Percentiles rank a stretch among this genome's conserved stretches.
Evolutionary conservation across 225 moss, liverwort and hornwort species (phyloP).

Genomic region (Pseudoscleropodium purum): DNA sequence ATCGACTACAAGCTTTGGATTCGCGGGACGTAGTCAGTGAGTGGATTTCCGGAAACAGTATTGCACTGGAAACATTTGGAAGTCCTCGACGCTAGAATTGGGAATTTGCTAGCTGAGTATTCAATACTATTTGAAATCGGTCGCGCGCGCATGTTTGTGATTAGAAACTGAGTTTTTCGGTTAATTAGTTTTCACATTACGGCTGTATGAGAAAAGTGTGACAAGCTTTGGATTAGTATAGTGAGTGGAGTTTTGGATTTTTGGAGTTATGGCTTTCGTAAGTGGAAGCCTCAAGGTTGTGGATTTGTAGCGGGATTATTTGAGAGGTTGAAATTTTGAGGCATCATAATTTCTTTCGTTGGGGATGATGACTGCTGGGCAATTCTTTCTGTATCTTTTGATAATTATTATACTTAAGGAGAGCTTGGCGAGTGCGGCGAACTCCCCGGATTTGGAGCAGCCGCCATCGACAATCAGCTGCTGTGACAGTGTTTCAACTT

Average conservation of each 20-base stretch:
- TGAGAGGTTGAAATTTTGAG: background rate
- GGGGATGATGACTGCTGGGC: slow-evolving; percentile 24
- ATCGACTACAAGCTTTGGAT: background rate
- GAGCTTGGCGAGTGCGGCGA: slow-evolving; percentile 27
- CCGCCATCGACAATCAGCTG: background rate
- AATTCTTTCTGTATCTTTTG: slow-evolving; percentile 33
- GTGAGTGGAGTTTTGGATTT: background rate
- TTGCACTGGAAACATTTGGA: background rate
- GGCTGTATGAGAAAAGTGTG: background rate
- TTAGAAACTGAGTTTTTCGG: background rate
- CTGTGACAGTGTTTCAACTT: background rate
- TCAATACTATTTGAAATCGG: background rate
- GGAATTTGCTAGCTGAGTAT: background rate
- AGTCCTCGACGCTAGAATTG: background rate
- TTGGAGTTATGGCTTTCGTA: background rate
- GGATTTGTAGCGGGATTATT: background rate
- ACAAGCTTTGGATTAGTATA: background rate
- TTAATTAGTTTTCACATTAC: background rate
- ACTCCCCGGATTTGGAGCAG: background rate
- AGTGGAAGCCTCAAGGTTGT: background rate
- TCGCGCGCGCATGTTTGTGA: no score
- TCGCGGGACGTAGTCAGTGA: background rate
- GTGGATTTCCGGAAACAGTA: background rate
- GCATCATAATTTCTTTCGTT: background rate
- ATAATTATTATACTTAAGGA: slow-evolving; percentile 25